Percentiles rank a stretch among this genome's conserved stretches.
Conservation (phyloP, 768 basidiomycete species). For the Leccinum obscurum region DNA sequence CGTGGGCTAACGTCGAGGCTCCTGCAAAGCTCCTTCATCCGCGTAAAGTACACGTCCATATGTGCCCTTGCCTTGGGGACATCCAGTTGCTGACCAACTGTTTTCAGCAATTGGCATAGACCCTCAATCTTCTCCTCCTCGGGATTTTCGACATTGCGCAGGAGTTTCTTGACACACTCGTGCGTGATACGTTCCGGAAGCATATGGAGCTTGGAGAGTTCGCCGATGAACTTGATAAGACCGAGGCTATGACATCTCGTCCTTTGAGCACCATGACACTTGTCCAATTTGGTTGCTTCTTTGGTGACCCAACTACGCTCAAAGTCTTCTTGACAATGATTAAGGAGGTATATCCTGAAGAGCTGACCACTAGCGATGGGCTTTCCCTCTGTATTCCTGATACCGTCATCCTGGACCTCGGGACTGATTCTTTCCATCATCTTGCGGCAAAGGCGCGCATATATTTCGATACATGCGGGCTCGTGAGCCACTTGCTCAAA, state of each 20-base stretch:
- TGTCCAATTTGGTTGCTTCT: slow-evolving; percentile 59
- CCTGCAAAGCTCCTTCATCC: slow-evolving; percentile 82
- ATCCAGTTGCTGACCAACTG: slow-evolving; percentile 84
- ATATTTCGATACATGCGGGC: slow-evolving; percentile 96
- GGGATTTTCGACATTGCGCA: slow-evolving; percentile 90
- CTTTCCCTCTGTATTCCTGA: slow-evolving; percentile 77
- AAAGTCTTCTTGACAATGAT: slow-evolving; percentile 97
- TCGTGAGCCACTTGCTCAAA: slow-evolving; percentile 99
- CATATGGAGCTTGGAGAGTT: slow-evolving; percentile 99
- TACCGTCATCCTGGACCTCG: slow-evolving; percentile 85
- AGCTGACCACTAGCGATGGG: slow-evolving; percentile 92
- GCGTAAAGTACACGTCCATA: slow-evolving; percentile 90
- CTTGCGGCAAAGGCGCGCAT: slow-evolving; percentile 91
- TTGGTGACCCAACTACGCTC: slow-evolving; percentile 93
- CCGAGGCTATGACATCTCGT: slow-evolving; percentile 96
- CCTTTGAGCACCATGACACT: slow-evolving; percentile 95
- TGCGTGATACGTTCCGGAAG: slow-evolving; percentile 98
- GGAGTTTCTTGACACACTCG: slow-evolving; percentile 94
- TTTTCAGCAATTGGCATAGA: slow-evolving; percentile 87
- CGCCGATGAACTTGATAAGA: slow-evolving; percentile 97
- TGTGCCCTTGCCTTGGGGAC: slow-evolving; percentile 77
- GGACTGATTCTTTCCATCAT: slow-evolving; percentile 93
- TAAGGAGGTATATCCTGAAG: slow-evolving; percentile 95
- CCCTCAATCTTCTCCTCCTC: slow-evolving; percentile 99
- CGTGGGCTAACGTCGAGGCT: slow-evolving; percentile 76